A percentile compares a stretch with the other conserved stretches of the same genome.
phyloP scores from a whole-genome alignment of 2,329 filamentous ascomycete genomes.

The Ceratocystis lukuohia region DNA sequence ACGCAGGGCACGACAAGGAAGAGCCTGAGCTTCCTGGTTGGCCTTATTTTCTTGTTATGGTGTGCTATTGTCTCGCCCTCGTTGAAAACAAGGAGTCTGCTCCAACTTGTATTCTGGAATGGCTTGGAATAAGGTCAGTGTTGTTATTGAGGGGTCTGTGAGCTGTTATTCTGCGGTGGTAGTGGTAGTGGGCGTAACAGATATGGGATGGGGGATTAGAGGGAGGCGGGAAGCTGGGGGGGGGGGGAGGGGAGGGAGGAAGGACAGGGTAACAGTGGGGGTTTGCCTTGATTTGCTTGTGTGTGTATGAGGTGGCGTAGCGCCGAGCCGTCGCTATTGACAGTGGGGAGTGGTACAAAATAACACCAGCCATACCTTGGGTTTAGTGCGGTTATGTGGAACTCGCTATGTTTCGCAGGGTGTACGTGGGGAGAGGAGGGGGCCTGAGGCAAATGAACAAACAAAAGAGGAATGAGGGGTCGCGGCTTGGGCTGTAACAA shows the following conservation, averaged over 20 bases:
- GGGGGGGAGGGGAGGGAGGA: neutral
- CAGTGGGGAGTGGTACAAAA: neutral
- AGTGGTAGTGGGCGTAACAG: neutral
- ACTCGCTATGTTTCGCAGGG: constrained; percentile 18
- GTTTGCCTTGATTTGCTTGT: neutral
- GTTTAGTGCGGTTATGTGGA: constrained; percentile 11
- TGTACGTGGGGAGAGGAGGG: constrained; percentile 11
- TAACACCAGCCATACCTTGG: neutral
- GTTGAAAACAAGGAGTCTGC: neutral
- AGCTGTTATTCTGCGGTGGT: neutral
- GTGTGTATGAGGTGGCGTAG: neutral
- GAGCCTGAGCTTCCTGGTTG: neutral
- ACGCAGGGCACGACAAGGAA: neutral
- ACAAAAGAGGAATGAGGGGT: constrained; percentile 19
- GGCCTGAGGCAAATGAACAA: constrained; percentile 19
- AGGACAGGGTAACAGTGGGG: neutral
- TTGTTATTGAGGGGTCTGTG: constrained; percentile 2
- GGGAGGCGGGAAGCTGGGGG: neutral
- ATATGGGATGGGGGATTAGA: neutral
- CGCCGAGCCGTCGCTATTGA: neutral
- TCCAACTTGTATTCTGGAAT: neutral
- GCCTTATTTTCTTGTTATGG: neutral
- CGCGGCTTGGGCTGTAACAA: constrained; percentile 16
- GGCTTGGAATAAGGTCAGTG: neutral
- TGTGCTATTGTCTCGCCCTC: neutral